Percentiles rank a stretch among this genome's conserved stretches.
These are phyloP conservation scores for Crithidia fasciculata DNA, from an alignment of 208 protist species.

Conservation along the genomic window DNA sequence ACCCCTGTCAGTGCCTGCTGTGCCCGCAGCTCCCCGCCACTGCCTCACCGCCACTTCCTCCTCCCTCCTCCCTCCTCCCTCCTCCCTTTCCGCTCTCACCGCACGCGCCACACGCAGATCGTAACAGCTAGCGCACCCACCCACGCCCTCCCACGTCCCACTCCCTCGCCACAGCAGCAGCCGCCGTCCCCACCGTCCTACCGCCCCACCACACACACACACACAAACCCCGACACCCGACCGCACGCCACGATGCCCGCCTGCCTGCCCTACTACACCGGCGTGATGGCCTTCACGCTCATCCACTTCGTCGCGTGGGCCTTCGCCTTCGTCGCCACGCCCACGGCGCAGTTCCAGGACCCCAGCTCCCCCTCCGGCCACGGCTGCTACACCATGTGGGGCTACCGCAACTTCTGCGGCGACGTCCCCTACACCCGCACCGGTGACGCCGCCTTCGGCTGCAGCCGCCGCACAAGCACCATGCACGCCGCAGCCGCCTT, in stretches of 20 bases:
- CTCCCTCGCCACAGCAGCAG: too few relatives aligned
- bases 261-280: slow-evolving; percentile 29
- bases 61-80: too few relatives aligned
- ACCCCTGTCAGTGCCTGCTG: too few relatives aligned
- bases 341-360: slow-evolving; percentile 35
- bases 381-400: slow-evolving; percentile 59
- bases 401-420: slow-evolving; percentile 41
- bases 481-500: slow-evolving; percentile 48
- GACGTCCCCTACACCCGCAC: slow-evolving; percentile 31
- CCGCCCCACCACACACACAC: background rate
- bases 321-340: slow-evolving; percentile 45
- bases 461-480: slow-evolving; percentile 27
- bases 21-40: too few relatives aligned
- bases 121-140: too few relatives aligned
- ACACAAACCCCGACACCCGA: background rate
- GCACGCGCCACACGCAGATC: too few relatives aligned
- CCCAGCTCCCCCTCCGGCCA: slow-evolving; percentile 1
- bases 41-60: too few relatives aligned
- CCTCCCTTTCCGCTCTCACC: too few relatives aligned
- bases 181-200: too few relatives aligned
- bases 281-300: slow-evolving; percentile 37
- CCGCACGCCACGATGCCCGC: slow-evolving; percentile 19
- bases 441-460: slow-evolving; percentile 33
- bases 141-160: too few relatives aligned
- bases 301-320: slow-evolving; percentile 44